These are phyloP conservation scores for Rhizomucor miehei DNA, from an alignment of 371 early-diverging fungal genomes.

Conservation along the genomic window DNA sequence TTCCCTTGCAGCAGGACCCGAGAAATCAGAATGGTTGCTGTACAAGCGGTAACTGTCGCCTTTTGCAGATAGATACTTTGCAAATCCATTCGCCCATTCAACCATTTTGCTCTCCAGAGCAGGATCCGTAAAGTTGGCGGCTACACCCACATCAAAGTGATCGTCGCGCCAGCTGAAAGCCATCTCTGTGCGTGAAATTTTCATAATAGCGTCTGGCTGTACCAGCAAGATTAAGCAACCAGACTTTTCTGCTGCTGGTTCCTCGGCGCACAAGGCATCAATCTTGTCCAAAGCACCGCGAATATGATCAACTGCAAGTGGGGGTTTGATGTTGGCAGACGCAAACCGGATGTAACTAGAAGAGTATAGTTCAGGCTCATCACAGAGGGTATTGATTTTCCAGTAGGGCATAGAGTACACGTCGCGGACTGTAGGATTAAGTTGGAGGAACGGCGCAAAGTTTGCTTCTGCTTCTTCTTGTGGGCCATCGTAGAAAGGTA, in stretches of 20 bases:
- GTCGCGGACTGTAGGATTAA: slow-evolving; percentile 6
- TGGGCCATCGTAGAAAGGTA: slow-evolving; percentile 23
- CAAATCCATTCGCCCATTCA: slow-evolving; percentile 16
- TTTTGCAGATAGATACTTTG: slow-evolving; percentile 10
- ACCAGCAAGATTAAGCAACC: slow-evolving; percentile 16
- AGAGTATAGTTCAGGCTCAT: slow-evolving; percentile 11
- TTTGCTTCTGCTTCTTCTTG: slow-evolving; percentile 14
- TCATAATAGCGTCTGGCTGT: slow-evolving; percentile 24
- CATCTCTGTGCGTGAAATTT: slow-evolving; percentile 17
- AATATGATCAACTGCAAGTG: slow-evolving; percentile 15
- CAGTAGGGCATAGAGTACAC: slow-evolving; percentile 21
- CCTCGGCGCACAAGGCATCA: slow-evolving; percentile 9
- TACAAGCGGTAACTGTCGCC: slow-evolving; percentile 22
- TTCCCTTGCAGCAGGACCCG: slow-evolving; percentile 20
- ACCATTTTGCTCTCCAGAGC: slow-evolving; percentile 12
- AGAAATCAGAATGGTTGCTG: slow-evolving; percentile 27
- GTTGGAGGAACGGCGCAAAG: slow-evolving; percentile 20
- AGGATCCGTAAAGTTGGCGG: slow-evolving; percentile 15
- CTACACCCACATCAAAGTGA: slow-evolving; percentile 26
- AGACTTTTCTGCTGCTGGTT: slow-evolving; percentile 16
- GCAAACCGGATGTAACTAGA: slow-evolving; percentile 19
- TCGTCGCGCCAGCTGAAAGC: slow-evolving; percentile 29
- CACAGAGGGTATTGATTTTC: slow-evolving; percentile 20
- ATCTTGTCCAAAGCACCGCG: slow-evolving; percentile 11
- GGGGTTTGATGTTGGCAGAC: slow-evolving; percentile 23